Percentiles rank a stretch among this genome's conserved stretches.
Evolutionary conservation across 2,329 filamentous ascomycete genomes (phyloP).

Genomic region (Colletotrichum sp.): DNA sequence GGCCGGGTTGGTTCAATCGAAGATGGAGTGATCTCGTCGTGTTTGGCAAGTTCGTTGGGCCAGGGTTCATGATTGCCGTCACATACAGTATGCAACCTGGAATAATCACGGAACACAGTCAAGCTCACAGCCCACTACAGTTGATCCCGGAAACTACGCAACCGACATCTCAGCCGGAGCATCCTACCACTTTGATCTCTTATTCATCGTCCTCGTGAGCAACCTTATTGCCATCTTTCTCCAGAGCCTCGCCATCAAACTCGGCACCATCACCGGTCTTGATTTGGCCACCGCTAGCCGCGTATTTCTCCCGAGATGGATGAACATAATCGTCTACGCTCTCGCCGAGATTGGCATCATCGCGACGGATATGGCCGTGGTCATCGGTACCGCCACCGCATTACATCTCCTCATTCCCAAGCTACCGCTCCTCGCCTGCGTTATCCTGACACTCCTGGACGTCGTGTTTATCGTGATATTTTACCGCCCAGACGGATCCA

Average conservation of each 20-base stretch:
- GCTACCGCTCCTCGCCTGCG: conserved; percentile 70
- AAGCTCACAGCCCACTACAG: conserved; percentile 28
- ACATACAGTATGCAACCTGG: conserved; percentile 52
- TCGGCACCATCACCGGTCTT: conserved; percentile 71
- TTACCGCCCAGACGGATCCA: conserved; percentile 63
- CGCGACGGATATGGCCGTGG: conserved; percentile 74
- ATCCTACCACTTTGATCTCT: conserved; percentile 66
- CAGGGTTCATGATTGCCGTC: conserved; percentile 69
- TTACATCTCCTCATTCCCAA: conserved; percentile 68
- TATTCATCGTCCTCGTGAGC: conserved; percentile 72
- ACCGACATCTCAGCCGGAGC: conserved; percentile 74
- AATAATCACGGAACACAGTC: background rate
- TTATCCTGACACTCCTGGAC: conserved; percentile 70
- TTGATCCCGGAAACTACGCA: conserved; percentile 71
- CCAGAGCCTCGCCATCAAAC: conserved; percentile 72
- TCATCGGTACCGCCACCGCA: conserved; percentile 74
- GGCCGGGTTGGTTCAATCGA: background rate
- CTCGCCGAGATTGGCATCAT: conserved; percentile 72
- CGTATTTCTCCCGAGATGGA: conserved; percentile 68
- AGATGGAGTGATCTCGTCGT: background rate
- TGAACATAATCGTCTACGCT: conserved; percentile 65
- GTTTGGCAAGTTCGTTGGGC: conserved; percentile 55
- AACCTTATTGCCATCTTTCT: conserved; percentile 76
- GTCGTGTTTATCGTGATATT: conserved; percentile 72
- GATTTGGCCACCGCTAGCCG: conserved; percentile 72